A percentile compares a stretch with the other conserved stretches of the same genome.
These are phyloP conservation scores for Fusarium nelsonii DNA, from an alignment of 2,329 filamentous ascomycete species.

Conservation along the genomic window DNA sequence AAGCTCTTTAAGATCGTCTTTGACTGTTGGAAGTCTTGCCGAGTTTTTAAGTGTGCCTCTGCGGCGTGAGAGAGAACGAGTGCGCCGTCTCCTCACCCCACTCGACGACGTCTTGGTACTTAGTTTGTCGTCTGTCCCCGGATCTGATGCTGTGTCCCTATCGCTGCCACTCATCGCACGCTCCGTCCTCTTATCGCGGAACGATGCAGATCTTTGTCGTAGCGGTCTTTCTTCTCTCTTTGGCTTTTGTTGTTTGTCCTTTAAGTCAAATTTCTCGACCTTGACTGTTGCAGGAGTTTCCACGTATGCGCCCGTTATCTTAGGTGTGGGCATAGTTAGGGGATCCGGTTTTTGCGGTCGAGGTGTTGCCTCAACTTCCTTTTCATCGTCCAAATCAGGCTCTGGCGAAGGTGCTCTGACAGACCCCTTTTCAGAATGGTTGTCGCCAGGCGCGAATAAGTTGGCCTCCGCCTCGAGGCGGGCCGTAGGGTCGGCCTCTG, in stretches of 20 bases:
- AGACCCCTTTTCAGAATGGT: slow-evolving; percentile 68
- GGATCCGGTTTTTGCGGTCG: slow-evolving; percentile 60
- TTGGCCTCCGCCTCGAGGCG: slow-evolving; percentile 69
- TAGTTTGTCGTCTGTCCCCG: slow-evolving; percentile 47
- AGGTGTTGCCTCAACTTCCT: slow-evolving; percentile 61
- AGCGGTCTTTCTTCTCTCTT: slow-evolving; percentile 26
- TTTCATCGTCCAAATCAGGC: slow-evolving; percentile 51
- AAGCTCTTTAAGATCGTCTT: slow-evolving; percentile 67
- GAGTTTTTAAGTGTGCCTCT: slow-evolving; percentile 65
- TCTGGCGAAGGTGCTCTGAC: slow-evolving; percentile 61
- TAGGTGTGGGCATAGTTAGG: slow-evolving; percentile 65
- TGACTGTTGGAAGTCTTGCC: slow-evolving; percentile 65
- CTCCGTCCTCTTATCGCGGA: slow-evolving; percentile 46
- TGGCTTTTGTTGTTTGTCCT: slow-evolving; percentile 36
- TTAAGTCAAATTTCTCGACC: slow-evolving; percentile 50
- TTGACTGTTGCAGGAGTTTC: slow-evolving; percentile 66
- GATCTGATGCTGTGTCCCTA: slow-evolving; percentile 52
- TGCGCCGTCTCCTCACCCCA: slow-evolving; percentile 48
- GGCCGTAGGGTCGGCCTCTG: slow-evolving; percentile 67
- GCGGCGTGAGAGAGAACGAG: slow-evolving; percentile 58
- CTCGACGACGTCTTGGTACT: slow-evolving; percentile 41
- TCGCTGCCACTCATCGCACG: slow-evolving; percentile 39
- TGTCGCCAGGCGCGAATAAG: slow-evolving; percentile 67
- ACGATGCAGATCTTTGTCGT: slow-evolving; percentile 37
- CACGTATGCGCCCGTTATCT: slow-evolving; percentile 67